phyloP scores from a whole-genome alignment of 495 filamentous ascomycete genomes.

The Tuber umbilicatum region DNA sequence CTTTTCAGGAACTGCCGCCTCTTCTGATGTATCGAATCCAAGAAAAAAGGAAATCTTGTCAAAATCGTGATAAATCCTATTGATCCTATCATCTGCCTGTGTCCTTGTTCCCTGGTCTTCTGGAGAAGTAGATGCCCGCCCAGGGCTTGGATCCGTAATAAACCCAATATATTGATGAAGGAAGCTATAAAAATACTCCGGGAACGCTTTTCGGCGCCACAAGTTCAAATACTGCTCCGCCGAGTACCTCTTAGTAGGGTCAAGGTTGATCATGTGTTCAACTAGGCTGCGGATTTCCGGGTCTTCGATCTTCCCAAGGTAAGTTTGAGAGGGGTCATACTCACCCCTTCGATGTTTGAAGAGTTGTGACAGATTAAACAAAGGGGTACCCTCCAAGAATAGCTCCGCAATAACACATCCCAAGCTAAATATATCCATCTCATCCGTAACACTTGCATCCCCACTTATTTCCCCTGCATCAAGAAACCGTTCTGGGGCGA shows the following conservation, averaged over 20 bases:
- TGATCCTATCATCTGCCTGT: slow-evolving; percentile 78
- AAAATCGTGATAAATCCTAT: slow-evolving; percentile 86
- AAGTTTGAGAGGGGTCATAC: slow-evolving; percentile 71
- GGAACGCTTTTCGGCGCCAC: slow-evolving; percentile 86
- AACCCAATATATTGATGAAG: slow-evolving; percentile 95
- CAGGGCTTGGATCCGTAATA: slow-evolving; percentile 87
- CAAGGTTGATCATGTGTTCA: slow-evolving; percentile 87
- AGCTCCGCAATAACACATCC: slow-evolving; percentile 97
- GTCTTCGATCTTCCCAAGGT: slow-evolving; percentile 81
- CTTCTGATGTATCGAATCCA: slow-evolving; percentile 55
- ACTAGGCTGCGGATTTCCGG: slow-evolving; percentile 73
- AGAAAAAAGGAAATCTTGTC: slow-evolving; percentile 96
- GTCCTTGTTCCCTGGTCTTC: slow-evolving; percentile 28
- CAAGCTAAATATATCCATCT: slow-evolving; percentile 97
- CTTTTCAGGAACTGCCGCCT: slow-evolving; percentile 22
- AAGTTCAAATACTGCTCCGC: slow-evolving; percentile 92
- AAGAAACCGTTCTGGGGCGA: slow-evolving; percentile 89
- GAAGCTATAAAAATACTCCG: slow-evolving; percentile 93
- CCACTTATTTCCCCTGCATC: slow-evolving; percentile 56
- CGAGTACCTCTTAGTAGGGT: slow-evolving; percentile 83
- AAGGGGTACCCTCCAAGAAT: slow-evolving; percentile 79
- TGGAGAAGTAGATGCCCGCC: slow-evolving; percentile 49
- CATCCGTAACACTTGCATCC: slow-evolving; percentile 71
- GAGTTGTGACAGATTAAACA: slow-evolving; percentile 87
- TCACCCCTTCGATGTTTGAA: slow-evolving; percentile 89